Percentiles rank a stretch among this genome's conserved stretches.
Conservation (phyloP, 2,329 filamentous ascomycete genomes). For the Coniochaeta hoffmannii region DNA sequence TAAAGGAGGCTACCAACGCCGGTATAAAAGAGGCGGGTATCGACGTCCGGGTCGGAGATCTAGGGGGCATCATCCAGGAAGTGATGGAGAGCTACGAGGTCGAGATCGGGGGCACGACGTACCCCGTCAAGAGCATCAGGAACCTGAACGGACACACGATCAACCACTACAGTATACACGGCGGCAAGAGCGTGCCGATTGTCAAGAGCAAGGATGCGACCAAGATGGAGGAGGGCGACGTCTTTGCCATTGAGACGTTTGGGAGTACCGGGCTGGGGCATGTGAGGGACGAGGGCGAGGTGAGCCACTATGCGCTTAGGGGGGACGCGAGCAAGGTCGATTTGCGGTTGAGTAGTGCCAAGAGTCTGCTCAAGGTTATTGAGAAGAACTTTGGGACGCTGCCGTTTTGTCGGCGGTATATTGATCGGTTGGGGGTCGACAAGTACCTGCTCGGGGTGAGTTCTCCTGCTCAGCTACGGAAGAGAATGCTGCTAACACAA, state of each 20-base stretch:
- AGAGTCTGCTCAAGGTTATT: slow-evolving; percentile 78
- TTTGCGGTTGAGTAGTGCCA: slow-evolving; percentile 72
- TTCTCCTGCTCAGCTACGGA: slow-evolving; percentile 5
- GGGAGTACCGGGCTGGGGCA: slow-evolving; percentile 87
- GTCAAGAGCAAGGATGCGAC: slow-evolving; percentile 82
- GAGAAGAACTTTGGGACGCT: slow-evolving; percentile 95
- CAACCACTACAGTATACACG: slow-evolving; percentile 82
- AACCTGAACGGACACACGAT: slow-evolving; percentile 91
- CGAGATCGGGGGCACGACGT: slow-evolving; percentile 69
- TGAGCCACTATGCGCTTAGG: slow-evolving; percentile 78
- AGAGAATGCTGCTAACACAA: slow-evolving; percentile 20
- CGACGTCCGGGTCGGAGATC: slow-evolving; percentile 80
- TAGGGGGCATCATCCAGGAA: slow-evolving; percentile 79
- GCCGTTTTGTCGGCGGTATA: slow-evolving; percentile 82
- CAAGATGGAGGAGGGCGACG: slow-evolving; percentile 97
- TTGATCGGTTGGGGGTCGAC: slow-evolving; percentile 88
- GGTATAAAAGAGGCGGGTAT: slow-evolving; percentile 88
- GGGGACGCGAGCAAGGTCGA: slow-evolving; percentile 68
- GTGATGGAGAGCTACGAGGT: slow-evolving; percentile 91
- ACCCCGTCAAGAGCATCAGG: slow-evolving; percentile 77
- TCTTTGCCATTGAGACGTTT: slow-evolving; percentile 94
- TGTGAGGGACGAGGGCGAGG: slow-evolving; percentile 81
- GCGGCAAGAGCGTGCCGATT: slow-evolving; percentile 87
- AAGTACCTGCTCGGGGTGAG: slow-evolving; percentile 85
- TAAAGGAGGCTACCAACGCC: slow-evolving; percentile 73